Base-by-base conservation (phyloP, 2,329 filamentous ascomycete genomes). In the Sclerotiophoma versabilis region DNA sequence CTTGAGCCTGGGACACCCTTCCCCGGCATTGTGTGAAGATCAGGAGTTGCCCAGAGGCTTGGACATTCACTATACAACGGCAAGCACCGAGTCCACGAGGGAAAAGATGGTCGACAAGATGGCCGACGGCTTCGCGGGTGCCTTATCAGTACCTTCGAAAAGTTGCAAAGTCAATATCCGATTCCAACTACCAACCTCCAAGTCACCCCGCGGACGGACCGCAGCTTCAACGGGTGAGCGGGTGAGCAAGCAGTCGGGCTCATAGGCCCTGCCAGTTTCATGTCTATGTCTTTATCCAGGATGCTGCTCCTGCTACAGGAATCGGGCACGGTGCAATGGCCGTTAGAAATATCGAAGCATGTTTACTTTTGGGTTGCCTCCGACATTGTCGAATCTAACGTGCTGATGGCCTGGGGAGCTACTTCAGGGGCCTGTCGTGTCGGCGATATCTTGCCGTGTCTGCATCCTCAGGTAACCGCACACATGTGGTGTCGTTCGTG, bases 101-200 rank as follows among this genome's bases (percentile, higher is more conserved):
- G 11, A 17, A 32, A 10, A 10, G 10, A 23, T 37, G 29, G 6
- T 23, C 8, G 15, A 43, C 4, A 23, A 12, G 39, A 22, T 49
- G 23, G 45, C 51, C 51, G 51, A 36, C 51, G 39, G 45, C 45
- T 38, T 49, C 39, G 41, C 33, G 15, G 19, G 9, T 20, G 25
- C n/a, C 51, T 54, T 54, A 54, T 54, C 51, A 46, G 45, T 36
- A 49, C 39, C 17, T 25, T 48, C 30, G 37, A 43, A 10, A 26
- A n/a, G 20, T 43, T 39, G 41, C 15, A 49, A 29, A 30, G n/a
- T 36, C 33, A 46, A 36, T 26, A 11, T 38, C 11, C 22, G 17
- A 36, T 30, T 54, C 23, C 39, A 38, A 41, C 41, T 36, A 30
- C 39, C 27, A 45, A 49, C 33, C 17, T 41, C 27, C 39, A 54